phyloP scores from a whole-genome alignment of 23 red algal species.

The Gracilaria vermiculophylla region DNA sequence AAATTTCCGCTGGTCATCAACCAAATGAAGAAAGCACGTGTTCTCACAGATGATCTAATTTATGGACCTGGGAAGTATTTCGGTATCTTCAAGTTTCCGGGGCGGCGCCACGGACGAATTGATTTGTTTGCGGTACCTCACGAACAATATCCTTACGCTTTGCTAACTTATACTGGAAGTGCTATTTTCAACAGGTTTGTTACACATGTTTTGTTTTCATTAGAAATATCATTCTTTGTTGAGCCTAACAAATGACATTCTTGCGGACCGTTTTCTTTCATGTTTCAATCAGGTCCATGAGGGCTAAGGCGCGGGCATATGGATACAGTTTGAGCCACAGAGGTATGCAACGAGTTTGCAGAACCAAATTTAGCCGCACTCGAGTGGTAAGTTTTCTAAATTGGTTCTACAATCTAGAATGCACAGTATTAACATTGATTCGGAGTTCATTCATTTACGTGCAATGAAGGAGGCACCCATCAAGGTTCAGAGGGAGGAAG shows the following conservation, averaged over 20 bases:
- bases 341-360: slow-evolving; percentile 37
- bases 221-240: not conserved
- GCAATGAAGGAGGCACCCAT: slow-evolving; percentile 39
- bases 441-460: not conserved
- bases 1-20: slow-evolving; percentile 34
- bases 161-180: slow-evolving; percentile 68
- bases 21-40: slow-evolving; percentile 36
- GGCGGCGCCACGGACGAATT: slow-evolving; percentile 38
- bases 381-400: slow-evolving; percentile 24
- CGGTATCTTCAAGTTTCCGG: slow-evolving; percentile 58
- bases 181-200: slow-evolving; percentile 66
- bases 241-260: not conserved
- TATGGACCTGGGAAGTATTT: slow-evolving; percentile 52
- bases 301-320: slow-evolving; percentile 28
- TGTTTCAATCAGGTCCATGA: slow-evolving; percentile 40
- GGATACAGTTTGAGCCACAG: slow-evolving; percentile 56
- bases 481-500: slow-evolving; percentile 26
- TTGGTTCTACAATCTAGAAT: not conserved
- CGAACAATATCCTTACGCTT: slow-evolving; percentile 58
- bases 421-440: not conserved
- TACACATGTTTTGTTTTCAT: not conserved
- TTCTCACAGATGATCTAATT: slow-evolving; percentile 63
- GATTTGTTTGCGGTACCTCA: slow-evolving; percentile 71
- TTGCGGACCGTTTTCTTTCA: not conserved
- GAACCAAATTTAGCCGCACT: slow-evolving; percentile 14